These are phyloP conservation scores for Leccinum obscurum DNA, from an alignment of 768 basidiomycete genomes.

Conservation along the genomic window DNA sequence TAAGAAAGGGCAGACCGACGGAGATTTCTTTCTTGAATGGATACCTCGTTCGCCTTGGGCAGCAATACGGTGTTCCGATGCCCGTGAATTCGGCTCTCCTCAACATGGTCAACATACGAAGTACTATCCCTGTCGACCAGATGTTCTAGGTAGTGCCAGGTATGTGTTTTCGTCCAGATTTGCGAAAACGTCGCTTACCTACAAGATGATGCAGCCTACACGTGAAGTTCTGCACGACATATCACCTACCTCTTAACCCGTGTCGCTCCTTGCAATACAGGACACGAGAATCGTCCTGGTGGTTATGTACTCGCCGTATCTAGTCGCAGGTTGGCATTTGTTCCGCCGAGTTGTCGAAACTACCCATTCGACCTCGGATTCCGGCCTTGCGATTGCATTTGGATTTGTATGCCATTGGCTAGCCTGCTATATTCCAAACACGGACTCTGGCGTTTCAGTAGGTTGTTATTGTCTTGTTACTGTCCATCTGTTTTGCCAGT, in stretches of 20 bases:
- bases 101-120: slow-evolving; percentile 60
- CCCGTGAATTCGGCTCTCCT: slow-evolving; percentile 56
- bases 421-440: not conserved
- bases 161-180: slow-evolving; percentile 5
- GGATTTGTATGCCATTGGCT: not conserved
- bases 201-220: slow-evolving; percentile 1
- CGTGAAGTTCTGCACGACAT: not conserved
- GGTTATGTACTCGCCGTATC: not conserved
- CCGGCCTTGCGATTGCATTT: not conserved
- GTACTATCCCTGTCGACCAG: slow-evolving; percentile 54
- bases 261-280: not conserved
- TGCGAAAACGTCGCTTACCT: slow-evolving; percentile 4
- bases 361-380: not conserved
- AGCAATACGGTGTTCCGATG: slow-evolving; percentile 54
- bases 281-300: not conserved
- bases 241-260: not conserved
- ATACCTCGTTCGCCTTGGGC: slow-evolving; percentile 67
- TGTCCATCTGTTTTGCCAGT: not conserved
- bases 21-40: slow-evolving; percentile 87
- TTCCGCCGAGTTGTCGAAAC: not conserved
- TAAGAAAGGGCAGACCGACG: slow-evolving; percentile 59
- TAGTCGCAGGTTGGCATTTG: not conserved
- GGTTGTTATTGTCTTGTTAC: not conserved
- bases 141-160: slow-evolving; percentile 21
- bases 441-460: not conserved